phyloP scores from a whole-genome alignment of 768 basidiomycete genomes.

The Hysterangium stoloniferum region DNA sequence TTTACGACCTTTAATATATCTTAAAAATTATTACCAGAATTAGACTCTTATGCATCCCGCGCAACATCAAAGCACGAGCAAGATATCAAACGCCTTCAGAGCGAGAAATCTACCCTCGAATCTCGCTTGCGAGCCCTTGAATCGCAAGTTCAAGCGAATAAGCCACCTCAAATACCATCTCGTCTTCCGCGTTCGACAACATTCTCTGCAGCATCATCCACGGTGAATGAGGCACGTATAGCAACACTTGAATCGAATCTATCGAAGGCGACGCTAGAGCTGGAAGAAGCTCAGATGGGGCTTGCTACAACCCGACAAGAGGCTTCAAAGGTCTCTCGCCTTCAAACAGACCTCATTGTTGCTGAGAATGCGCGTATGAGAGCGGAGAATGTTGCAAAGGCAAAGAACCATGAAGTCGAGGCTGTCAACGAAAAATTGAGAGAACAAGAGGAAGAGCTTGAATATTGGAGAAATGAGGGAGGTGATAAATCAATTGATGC shows the following conservation, averaged over 20 bases:
- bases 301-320: slow-evolving; percentile 27
- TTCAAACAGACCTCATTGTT: slow-evolving; percentile 38
- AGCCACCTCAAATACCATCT: not conserved
- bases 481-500: not conserved
- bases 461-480: slow-evolving; percentile 29
- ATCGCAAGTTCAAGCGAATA: not conserved
- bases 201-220: slow-evolving; percentile 12
- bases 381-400: slow-evolving; percentile 52
- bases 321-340: not conserved
- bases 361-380: slow-evolving; percentile 42
- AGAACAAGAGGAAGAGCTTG: slow-evolving; percentile 55
- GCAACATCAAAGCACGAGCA: slow-evolving; percentile 1
- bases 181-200: slow-evolving; percentile 4
- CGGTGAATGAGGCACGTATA: slow-evolving; percentile 31
- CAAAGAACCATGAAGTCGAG: slow-evolving; percentile 34
- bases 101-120: slow-evolving; percentile 51
- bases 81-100: slow-evolving; percentile 30
- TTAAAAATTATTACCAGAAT: not conserved
- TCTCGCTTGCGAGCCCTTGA: slow-evolving; percentile 54
- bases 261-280: slow-evolving; percentile 34
- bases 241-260: slow-evolving; percentile 51
- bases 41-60: slow-evolving; percentile 5
- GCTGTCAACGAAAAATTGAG: slow-evolving; percentile 38
- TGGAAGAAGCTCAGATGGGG: slow-evolving; percentile 38
- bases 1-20: slow-evolving; percentile 23